Evolutionary conservation across 768 basidiomycete genomes (phyloP).

Genomic region (Suillus subalutaceus): DNA sequence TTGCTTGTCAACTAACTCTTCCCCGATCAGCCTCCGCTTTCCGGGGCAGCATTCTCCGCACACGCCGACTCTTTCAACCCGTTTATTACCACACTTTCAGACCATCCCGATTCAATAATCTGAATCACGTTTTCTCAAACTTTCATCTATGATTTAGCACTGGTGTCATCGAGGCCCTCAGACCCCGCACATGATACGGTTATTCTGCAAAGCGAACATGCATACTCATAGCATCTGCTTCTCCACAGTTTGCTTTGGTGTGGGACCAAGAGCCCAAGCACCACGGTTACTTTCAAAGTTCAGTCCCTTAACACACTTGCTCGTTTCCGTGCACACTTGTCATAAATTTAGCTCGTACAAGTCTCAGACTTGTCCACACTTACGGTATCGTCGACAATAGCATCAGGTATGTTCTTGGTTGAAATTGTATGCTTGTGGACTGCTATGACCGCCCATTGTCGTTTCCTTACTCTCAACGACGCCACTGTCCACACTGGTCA

Average conservation of each 20-base stretch:
- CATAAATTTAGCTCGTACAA: no score
- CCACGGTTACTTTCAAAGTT: not conserved
- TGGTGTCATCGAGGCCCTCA: not conserved
- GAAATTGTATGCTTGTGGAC: not conserved
- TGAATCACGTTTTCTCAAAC: not conserved
- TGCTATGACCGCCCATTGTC: not conserved
- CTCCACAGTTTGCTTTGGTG: not conserved
- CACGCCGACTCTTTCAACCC: constrained; percentile 3
- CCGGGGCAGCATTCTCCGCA: constrained; percentile 1
- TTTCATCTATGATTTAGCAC: not conserved
- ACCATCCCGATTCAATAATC: not conserved
- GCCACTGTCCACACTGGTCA: not conserved
- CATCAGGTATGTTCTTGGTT: not conserved
- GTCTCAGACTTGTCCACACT: no score
- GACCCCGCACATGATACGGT: not conserved
- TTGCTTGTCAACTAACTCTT: not conserved
- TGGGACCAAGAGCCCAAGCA: not conserved
- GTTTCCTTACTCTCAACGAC: not conserved
- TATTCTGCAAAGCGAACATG: not conserved
- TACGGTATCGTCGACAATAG: not conserved
- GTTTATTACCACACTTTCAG: not conserved
- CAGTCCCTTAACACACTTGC: not conserved
- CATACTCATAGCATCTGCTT: not conserved
- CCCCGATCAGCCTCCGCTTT: constrained; percentile 1
- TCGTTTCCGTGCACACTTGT: not conserved